Evolutionary conservation across 306 rosid species (phyloP).

Genomic region (Dicorynia guianensis): DNA sequence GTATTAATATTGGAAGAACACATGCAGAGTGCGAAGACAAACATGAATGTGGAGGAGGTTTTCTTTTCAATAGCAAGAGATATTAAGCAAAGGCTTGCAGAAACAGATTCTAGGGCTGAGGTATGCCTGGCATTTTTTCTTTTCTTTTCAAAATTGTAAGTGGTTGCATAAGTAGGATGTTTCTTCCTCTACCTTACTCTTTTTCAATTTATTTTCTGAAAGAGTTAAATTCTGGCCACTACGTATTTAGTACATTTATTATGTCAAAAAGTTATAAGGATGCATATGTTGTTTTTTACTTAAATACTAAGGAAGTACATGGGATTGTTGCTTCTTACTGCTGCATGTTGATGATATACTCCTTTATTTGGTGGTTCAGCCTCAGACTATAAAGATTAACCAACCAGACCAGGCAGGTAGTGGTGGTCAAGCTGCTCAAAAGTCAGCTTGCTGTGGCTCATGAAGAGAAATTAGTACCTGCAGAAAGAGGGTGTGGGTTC

Average conservation of each 20-base stretch:
- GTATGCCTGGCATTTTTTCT: slow-evolving; percentile 41
- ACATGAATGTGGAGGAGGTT: slow-evolving; percentile 88
- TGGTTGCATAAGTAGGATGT: not conserved
- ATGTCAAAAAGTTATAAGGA: not conserved
- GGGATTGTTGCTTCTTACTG: slow-evolving; percentile 22
- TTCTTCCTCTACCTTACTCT: not conserved
- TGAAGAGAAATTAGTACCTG: slow-evolving; percentile 36
- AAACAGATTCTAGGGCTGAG: slow-evolving; percentile 76
- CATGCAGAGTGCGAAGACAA: slow-evolving; percentile 89
- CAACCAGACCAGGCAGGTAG: slow-evolving; percentile 56
- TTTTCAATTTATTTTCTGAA: not conserved
- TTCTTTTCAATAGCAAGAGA: slow-evolving; percentile 87
- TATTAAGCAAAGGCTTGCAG: slow-evolving; percentile 84
- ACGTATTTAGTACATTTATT: not conserved
- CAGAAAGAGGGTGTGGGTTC: slow-evolving; percentile 42
- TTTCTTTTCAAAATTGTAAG: not conserved
- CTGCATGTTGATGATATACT: slow-evolving; percentile 27
- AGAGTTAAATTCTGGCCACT: slow-evolving; percentile 17
- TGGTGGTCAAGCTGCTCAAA: slow-evolving; percentile 63
- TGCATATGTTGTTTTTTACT: not conserved
- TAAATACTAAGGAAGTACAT: not conserved
- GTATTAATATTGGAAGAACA: slow-evolving; percentile 37
- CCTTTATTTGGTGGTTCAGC: slow-evolving; percentile 54
- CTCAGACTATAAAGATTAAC: slow-evolving; percentile 71
- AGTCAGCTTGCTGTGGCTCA: slow-evolving; percentile 78